phyloP scores from a whole-genome alignment of 768 basidiomycete species.

The Gloeopeniophorella convolvens region DNA sequence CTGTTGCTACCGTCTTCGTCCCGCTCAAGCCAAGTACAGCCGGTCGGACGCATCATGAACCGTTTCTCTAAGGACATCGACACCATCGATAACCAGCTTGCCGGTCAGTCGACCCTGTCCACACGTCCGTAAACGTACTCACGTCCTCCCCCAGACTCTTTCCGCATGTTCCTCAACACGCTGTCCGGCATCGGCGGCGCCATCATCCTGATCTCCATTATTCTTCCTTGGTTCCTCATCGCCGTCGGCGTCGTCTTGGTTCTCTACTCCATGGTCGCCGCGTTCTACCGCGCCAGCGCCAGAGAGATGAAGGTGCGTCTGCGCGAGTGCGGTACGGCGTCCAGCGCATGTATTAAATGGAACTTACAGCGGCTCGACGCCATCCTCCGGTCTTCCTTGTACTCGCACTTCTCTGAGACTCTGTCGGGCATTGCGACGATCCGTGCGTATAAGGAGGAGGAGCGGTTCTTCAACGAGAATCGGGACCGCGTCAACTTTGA shows the following conservation, averaged over 20 bases:
- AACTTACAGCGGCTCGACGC: constrained; percentile 56
- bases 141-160: constrained; percentile 40
- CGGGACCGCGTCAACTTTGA: constrained; percentile 72
- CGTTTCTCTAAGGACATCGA: constrained; percentile 86
- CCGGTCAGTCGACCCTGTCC: constrained; percentile 32
- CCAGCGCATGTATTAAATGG: neutral
- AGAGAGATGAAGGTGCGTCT: constrained; percentile 67
- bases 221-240: constrained; percentile 82
- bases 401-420: constrained; percentile 90
- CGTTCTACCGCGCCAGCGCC: constrained; percentile 81
- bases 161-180: constrained; percentile 68
- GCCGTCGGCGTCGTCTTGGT: constrained; percentile 54
- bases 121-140: neutral
- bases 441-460: constrained; percentile 75
- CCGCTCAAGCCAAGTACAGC: constrained; percentile 33
- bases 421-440: constrained; percentile 83
- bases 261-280: constrained; percentile 63
- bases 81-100: constrained; percentile 70
- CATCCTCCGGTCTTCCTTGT: constrained; percentile 78
- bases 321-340: neutral
- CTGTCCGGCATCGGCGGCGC: constrained; percentile 63
- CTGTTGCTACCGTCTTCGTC: constrained; percentile 4
- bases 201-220: constrained; percentile 67
- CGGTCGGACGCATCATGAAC: constrained; percentile 84
- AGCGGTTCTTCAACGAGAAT: constrained; percentile 74